Base-by-base conservation (phyloP, 345 rosid species). In the Tarenaya hassleriana region DNA sequence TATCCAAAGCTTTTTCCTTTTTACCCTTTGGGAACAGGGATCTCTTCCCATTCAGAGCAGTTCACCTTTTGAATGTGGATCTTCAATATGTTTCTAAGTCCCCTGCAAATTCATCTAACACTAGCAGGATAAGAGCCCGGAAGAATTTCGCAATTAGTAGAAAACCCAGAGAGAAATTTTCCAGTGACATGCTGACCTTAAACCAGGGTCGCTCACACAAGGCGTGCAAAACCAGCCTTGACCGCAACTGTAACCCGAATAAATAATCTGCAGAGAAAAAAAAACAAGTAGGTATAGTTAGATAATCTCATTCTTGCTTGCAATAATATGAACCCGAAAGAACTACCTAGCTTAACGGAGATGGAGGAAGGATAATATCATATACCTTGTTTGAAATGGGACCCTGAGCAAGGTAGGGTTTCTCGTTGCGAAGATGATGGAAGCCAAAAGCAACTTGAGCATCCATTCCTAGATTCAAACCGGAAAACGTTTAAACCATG, bases 171-270 rank as follows among this genome's bases (percentile, higher is more conserved):
- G 4, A 34, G n/a, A 4, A 18, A 42, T 8, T 11, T 55, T 42
- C 29, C 17, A 10, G 39, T 52, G 9, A 56, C 50, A 44, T 11
- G 16, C 55, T 44, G 20, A 92, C 99, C 97, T 88, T 71, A 94
- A 74, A 53, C 87, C 64, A n/a, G 97, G 97, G 75, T 72, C 74
- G 68, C 74, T 83, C 16, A 70, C 84, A 75, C 97, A 94, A 70
- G 97, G 97, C 5, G 97, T 86, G 58, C 91, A 79, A 65, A 94
- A 88, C 97, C 94, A 88, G 63, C 99, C 99, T 55, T 94, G 99
- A 55, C 75, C 72, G 69, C 99, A 94, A 68, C 72, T 80, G 62
- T 83, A 94, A 73, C 95, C 66, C 13, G 99, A 94, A 74, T 88
- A 92, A 34, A 92, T 85, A 52, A 92, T 61, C 98, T 92, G 83